A percentile compares a stretch with the other conserved stretches of the same genome.
phyloP scores from a whole-genome alignment of 179 eudicot species.

The Spinacia oleracea region DNA sequence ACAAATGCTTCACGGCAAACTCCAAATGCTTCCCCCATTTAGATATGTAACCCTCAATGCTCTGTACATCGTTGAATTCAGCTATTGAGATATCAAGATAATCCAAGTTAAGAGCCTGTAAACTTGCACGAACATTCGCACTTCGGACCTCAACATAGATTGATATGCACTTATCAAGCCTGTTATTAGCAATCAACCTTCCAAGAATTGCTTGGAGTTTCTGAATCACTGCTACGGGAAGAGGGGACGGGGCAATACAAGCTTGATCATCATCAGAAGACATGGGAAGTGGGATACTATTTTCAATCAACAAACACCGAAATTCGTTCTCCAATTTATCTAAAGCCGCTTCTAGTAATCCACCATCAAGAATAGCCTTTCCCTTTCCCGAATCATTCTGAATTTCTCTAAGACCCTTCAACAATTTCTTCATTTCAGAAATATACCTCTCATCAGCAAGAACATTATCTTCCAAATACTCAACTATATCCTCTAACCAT shows the following conservation, averaged over 20 bases:
- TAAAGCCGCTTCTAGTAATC: conserved; percentile 74
- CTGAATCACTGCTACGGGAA: conserved; percentile 77
- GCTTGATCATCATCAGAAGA: conserved; percentile 61
- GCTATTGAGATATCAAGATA: conserved; percentile 87
- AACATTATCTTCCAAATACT: conserved; percentile 86
- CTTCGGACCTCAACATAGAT: conserved; percentile 90
- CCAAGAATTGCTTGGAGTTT: conserved; percentile 89
- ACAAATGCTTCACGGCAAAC: conserved; percentile 92
- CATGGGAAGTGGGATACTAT: conserved; percentile 88
- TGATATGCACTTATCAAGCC: conserved; percentile 79
- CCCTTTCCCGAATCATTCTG: conserved; percentile 59
- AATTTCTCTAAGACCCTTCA: conserved; percentile 60
- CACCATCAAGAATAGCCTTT: conserved; percentile 76
- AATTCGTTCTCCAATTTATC: conserved; percentile 80
- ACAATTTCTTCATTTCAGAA: conserved; percentile 50
- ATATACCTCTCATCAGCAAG: conserved; percentile 80
- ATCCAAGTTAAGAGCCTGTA: conserved; percentile 83
- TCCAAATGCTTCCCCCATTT: conserved; percentile 97
- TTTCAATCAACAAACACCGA: conserved; percentile 59
- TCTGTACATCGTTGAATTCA: conserved; percentile 83
- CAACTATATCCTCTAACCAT: conserved; percentile 96
- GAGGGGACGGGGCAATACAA: conserved; percentile 82
- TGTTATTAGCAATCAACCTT: conserved; percentile 72
- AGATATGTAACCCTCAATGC: conserved; percentile 84
- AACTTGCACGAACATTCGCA: conserved; percentile 78